Evolutionary conservation across 176 grass and related monocot species (phyloP).

Genomic region (Carex pumila): DNA sequence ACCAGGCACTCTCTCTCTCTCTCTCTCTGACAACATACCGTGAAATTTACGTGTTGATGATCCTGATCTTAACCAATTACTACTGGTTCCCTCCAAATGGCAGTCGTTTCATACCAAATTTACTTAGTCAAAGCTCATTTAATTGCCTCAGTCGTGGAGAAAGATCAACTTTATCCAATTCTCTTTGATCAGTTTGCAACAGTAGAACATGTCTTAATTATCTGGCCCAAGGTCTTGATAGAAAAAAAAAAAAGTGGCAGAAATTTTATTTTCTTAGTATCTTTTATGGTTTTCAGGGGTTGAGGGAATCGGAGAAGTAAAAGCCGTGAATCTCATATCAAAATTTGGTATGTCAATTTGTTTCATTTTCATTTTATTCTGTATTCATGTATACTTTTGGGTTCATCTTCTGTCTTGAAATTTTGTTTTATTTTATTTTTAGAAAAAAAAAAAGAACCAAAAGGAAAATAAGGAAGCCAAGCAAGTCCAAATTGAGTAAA

Average conservation of each 20-base stretch:
- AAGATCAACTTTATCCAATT: neutral
- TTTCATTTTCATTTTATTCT: conserved; percentile 11
- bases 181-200: neutral
- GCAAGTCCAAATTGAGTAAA: neutral
- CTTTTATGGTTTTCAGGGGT: conserved; percentile 56
- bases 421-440: neutral
- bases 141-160: neutral
- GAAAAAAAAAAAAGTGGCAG: neutral
- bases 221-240: neutral
- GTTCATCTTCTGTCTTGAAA: neutral
- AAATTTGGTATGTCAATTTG: conserved; percentile 70
- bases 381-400: neutral
- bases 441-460: neutral
- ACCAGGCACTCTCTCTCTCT: conserved; percentile 53
- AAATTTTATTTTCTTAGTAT: neutral
- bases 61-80: neutral
- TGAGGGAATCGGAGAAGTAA: conserved; percentile 83
- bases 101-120: neutral
- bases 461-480: neutral
- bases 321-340: conserved; percentile 72
- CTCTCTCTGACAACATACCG: too few relatives aligned
- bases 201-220: neutral
- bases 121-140: neutral
- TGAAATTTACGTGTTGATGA: neutral
- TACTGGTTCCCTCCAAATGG: neutral